Conservation (phyloP, 2,329 filamentous ascomycete species). For the Trichoderma harzianum region DNA sequence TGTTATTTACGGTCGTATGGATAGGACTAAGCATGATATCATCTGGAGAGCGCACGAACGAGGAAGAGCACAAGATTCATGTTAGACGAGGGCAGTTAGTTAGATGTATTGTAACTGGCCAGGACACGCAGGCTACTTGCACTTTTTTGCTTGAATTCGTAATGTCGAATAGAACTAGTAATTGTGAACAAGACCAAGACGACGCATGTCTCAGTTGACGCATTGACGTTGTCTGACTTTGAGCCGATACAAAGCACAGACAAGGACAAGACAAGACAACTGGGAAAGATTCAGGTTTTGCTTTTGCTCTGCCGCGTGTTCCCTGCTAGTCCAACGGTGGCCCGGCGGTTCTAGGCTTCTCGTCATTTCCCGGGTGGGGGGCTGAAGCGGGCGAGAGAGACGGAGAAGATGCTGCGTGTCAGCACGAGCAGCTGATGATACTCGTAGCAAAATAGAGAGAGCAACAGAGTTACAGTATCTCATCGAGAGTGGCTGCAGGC, state of each 20-base stretch:
- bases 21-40: neutral
- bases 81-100: neutral
- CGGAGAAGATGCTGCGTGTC: neutral
- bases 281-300: neutral
- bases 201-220: neutral
- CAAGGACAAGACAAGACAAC: neutral
- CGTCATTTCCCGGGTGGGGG: slow-evolving; percentile 11
- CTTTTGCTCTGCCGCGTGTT: neutral
- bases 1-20: neutral
- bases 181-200: neutral
- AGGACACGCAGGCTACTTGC: neutral
- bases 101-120: neutral
- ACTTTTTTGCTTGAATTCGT: neutral
- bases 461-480: neutral
- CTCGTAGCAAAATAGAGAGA: neutral
- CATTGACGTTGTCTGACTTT: neutral
- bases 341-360: neutral
- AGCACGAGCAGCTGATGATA: neutral
- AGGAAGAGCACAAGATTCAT: neutral
- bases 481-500: neutral
- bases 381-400: neutral
- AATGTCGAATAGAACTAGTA: neutral
- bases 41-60: neutral
- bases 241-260: neutral
- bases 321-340: slow-evolving; percentile 1